These are phyloP conservation scores for Prunus mume DNA, from an alignment of 306 rosid species.

Conservation along the genomic window DNA sequence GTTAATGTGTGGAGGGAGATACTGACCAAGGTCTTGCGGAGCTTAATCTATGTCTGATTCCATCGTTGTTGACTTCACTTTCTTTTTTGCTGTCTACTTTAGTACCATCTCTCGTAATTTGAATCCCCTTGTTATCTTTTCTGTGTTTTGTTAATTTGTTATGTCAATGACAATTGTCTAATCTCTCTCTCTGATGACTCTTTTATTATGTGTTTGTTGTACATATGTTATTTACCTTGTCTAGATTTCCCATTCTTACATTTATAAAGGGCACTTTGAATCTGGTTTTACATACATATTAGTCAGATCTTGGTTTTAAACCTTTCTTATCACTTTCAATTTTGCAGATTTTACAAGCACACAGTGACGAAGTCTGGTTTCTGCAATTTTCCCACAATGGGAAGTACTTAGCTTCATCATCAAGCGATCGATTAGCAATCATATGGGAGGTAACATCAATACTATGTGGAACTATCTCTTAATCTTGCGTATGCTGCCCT, in stretches of 20 bases:
- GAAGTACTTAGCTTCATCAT: slow-evolving; percentile 88
- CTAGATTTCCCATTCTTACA: background rate
- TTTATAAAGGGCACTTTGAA: background rate
- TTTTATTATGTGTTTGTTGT: background rate
- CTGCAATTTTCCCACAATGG: slow-evolving; percentile 92
- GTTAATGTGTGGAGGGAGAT: background rate
- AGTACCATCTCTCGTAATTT: background rate
- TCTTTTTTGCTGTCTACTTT: background rate
- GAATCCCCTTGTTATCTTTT: too few species aligned
- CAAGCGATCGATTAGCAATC: slow-evolving; percentile 76
- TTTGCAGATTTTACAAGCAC: slow-evolving; percentile 69
- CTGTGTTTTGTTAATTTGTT: background rate
- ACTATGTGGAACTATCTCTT: slow-evolving; percentile 6
- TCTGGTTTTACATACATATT: slow-evolving; percentile 18
- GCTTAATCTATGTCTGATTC: background rate
- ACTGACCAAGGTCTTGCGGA: background rate
- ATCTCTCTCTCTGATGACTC: background rate
- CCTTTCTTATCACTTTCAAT: slow-evolving; percentile 22
- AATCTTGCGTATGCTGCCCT: background rate
- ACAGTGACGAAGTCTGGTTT: slow-evolving; percentile 89
- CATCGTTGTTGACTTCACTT: background rate
- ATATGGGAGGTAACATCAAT: slow-evolving; percentile 85
- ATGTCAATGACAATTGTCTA: background rate
- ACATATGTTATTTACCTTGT: background rate
- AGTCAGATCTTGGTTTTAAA: slow-evolving; percentile 20